Evolutionary conservation across 2,329 filamentous ascomycete genomes (phyloP), one percentile per base, ranked within the genome.

Genomic region (Ustilaginoidea virens): DNA sequence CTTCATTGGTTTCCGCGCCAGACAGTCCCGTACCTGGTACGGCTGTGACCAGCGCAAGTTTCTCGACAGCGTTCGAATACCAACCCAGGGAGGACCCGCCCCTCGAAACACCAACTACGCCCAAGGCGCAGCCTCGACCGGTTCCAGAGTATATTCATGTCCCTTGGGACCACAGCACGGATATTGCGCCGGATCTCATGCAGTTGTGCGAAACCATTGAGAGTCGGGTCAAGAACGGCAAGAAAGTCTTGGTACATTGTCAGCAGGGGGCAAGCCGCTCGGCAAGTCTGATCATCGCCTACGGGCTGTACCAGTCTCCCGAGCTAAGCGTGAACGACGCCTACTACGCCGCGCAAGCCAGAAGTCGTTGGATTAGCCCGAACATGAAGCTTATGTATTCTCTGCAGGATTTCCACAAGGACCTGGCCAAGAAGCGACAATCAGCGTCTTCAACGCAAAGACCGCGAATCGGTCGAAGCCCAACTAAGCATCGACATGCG

Each of bases 311-410:
- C 51, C 77, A 77, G 46, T 79, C 82, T 35, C 80, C 80, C 2
- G 66, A 73, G 5, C 56, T 83, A 42, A 81, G 67, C 40, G 80
- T 87, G 30, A 85, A 87, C 44, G 80, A 87, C 47, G 80, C 81
- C 3, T 90, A 90, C 47, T 74, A 83, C 46, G 68, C 74, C 3
- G 80, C 82, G 3, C 83, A 92, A 53, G 66, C 70, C 30, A 79
- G 79, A 54, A 90, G 81, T 51, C 73, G 67, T 45, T 92, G 82
- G 81, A 87, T 92, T 41, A 85, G 81, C 33, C 81, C 81, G 0
- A 92, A 92, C 51, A 92, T 92, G 82, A 81, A 81, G 40, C 62
- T 92, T 39, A 85, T 92, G 65, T 90, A 90, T 62, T 85, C 82
- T 40, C 58, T 92, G 27, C 80, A 86, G 48, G 80, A 87, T 44